Conservation (phyloP, 371 early-diverging fungal genomes). For the Lichtheimia corymbifera region DNA sequence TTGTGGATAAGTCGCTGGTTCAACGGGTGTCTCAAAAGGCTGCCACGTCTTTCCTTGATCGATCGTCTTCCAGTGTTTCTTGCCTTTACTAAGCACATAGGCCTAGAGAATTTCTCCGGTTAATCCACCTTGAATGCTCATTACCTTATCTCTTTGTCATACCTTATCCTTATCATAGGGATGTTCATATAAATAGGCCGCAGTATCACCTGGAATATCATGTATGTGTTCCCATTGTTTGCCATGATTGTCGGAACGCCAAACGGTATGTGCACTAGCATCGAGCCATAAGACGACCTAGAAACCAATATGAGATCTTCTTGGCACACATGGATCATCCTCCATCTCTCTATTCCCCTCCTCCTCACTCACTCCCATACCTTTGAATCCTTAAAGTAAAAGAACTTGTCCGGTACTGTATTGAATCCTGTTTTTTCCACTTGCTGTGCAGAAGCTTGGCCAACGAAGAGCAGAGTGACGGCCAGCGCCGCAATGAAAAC, state of each 20-base stretch:
- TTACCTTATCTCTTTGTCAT: slow-evolving; percentile 10
- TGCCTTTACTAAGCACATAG: slow-evolving; percentile 57
- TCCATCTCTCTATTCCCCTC: too few species aligned
- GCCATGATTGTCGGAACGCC: slow-evolving; percentile 71
- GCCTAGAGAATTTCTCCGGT: slow-evolving; percentile 42
- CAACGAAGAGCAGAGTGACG: slow-evolving; percentile 10
- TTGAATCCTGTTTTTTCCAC: slow-evolving; percentile 48
- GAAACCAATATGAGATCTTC: background rate
- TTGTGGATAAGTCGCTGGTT: slow-evolving; percentile 37
- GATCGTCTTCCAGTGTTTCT: slow-evolving; percentile 64
- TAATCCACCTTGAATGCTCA: background rate
- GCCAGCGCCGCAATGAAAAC: slow-evolving; percentile 17
- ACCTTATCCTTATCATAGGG: slow-evolving; percentile 59
- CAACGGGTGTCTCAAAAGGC: slow-evolving; percentile 53
- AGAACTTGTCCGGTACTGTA: slow-evolving; percentile 52
- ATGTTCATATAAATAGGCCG: slow-evolving; percentile 56
- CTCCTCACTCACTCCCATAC: slow-evolving; percentile 46
- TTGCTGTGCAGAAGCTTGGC: slow-evolving; percentile 19
- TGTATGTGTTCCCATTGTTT: slow-evolving; percentile 56
- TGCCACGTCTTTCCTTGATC: slow-evolving; percentile 72
- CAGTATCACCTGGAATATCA: slow-evolving; percentile 39
- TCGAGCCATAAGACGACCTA: slow-evolving; percentile 68
- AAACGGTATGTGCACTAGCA: slow-evolving; percentile 44
- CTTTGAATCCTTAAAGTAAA: slow-evolving; percentile 70
- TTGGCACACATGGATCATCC: background rate